phyloP scores from a whole-genome alignment of 2,329 filamentous ascomycete genomes.

The Bertia moriformis region DNA sequence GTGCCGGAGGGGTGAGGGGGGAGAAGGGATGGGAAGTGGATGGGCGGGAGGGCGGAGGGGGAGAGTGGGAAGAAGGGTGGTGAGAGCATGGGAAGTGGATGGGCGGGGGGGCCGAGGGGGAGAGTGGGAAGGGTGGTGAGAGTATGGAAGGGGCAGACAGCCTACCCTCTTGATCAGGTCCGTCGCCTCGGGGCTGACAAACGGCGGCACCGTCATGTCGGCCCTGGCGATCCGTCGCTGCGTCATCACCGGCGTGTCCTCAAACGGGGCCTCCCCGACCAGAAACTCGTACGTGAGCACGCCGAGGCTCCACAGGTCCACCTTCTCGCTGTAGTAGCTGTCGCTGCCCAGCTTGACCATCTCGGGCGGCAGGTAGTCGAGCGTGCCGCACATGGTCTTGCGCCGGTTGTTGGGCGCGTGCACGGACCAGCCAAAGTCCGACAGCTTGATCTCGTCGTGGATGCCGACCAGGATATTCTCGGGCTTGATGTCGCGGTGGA shows the following conservation, averaged over 20 bases:
- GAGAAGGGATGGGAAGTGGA: slow-evolving; percentile 5
- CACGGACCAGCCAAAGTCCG: slow-evolving; percentile 96
- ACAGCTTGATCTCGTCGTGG: slow-evolving; percentile 96
- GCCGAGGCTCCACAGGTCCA: slow-evolving; percentile 90
- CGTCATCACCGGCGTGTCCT: slow-evolving; percentile 90
- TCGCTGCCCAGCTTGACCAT: slow-evolving; percentile 81
- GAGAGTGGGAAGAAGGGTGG: neutral
- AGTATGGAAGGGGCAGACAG: too few relatives aligned
- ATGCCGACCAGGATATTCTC: slow-evolving; percentile 94
- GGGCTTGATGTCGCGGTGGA: slow-evolving; percentile 93
- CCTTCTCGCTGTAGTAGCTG: slow-evolving; percentile 86
- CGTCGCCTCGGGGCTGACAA: slow-evolving; percentile 76
- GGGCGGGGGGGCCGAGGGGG: neutral
- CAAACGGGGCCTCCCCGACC: slow-evolving; percentile 89
- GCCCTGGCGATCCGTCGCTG: slow-evolving; percentile 74
- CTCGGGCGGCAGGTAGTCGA: slow-evolving; percentile 94
- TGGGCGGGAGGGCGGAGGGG: neutral
- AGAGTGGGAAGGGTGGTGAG: slow-evolving; percentile 6
- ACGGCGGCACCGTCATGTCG: slow-evolving; percentile 84
- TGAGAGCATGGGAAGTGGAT: neutral
- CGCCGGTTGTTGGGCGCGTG: slow-evolving; percentile 89
- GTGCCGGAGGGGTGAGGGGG: too few relatives aligned
- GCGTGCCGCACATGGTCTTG: slow-evolving; percentile 89
- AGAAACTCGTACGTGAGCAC: slow-evolving; percentile 94
- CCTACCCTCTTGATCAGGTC: slow-evolving; percentile 83